phyloP scores from a whole-genome alignment of 148 eudicot species.

The Euryodendron excelsum region DNA sequence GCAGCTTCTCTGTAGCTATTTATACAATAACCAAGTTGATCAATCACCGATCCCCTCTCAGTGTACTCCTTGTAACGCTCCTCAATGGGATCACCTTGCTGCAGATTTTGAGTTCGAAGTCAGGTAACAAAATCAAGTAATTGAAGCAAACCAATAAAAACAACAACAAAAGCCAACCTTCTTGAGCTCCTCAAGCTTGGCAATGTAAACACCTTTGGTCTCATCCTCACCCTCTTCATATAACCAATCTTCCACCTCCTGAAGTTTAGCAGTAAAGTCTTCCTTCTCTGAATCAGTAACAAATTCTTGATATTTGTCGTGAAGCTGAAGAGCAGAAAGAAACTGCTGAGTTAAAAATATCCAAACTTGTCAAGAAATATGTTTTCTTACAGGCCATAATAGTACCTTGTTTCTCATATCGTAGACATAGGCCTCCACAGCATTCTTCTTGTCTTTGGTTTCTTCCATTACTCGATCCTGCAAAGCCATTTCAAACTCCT shows the following conservation, averaged over 20 bases:
- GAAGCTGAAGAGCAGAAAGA: slow-evolving; percentile 39
- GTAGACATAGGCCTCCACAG: slow-evolving; percentile 78
- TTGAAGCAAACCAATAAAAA: background rate
- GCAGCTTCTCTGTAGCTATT: slow-evolving; percentile 78
- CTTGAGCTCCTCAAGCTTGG: slow-evolving; percentile 92
- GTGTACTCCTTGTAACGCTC: slow-evolving; percentile 70
- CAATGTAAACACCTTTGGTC: slow-evolving; percentile 83
- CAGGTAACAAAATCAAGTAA: background rate
- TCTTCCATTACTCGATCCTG: slow-evolving; percentile 87
- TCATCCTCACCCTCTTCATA: slow-evolving; percentile 94
- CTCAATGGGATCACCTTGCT: slow-evolving; percentile 94
- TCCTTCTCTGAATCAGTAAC: slow-evolving; percentile 65
- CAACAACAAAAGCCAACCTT: slow-evolving; percentile 41
- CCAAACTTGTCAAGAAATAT: background rate
- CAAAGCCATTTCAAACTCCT: slow-evolving; percentile 86
- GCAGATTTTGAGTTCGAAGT: slow-evolving; percentile 17
- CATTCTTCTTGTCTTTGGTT: slow-evolving; percentile 78
- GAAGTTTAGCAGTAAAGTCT: slow-evolving; percentile 52
- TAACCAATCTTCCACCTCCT: slow-evolving; percentile 78
- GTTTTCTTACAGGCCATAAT: background rate
- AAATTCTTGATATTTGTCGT: slow-evolving; percentile 63
- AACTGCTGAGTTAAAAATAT: background rate
- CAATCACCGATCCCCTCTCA: slow-evolving; percentile 60
- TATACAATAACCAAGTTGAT: slow-evolving; percentile 55
- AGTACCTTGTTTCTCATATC: slow-evolving; percentile 82